A percentile compares a stretch with the other conserved stretches of the same genome.
phyloP scores from a whole-genome alignment of 345 rosid species.

The Nephelium lappaceum region DNA sequence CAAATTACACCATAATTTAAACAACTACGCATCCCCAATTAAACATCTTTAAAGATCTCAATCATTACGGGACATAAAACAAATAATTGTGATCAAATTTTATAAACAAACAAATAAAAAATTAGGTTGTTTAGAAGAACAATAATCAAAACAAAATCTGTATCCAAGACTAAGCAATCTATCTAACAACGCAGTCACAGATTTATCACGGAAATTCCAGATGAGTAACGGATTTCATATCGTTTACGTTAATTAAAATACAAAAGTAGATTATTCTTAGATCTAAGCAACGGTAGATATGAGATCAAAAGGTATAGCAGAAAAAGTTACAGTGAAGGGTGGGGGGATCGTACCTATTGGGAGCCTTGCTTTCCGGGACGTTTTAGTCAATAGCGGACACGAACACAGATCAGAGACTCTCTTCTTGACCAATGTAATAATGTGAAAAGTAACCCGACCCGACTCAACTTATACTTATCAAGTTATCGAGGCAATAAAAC shows the following conservation, averaged over 20 bases:
- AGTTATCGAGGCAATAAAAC: neutral
- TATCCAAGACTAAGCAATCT: neutral
- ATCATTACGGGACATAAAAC: neutral
- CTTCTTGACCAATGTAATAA: neutral
- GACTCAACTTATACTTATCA: neutral
- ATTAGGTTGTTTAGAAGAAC: neutral
- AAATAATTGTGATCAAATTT: neutral
- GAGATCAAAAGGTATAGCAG: neutral
- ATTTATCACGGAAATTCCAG: conserved; percentile 5
- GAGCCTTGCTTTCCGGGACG: conserved; percentile 1
- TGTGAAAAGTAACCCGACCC: neutral
- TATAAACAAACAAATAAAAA: neutral
- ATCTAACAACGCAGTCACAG: neutral
- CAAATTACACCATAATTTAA: neutral
- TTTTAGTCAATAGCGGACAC: neutral
- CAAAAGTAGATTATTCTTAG: neutral
- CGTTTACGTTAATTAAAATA: neutral
- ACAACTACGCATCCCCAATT: neutral
- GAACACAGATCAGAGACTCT: neutral
- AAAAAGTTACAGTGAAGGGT: neutral
- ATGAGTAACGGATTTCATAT: neutral
- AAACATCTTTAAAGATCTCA: conserved; percentile 5
- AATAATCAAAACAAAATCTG: neutral
- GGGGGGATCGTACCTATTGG: neutral
- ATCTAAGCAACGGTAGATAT: neutral